These are phyloP conservation scores for Ocimum tenuiflorum DNA, from an alignment of 257 asterid genomes.

Conservation along the genomic window DNA sequence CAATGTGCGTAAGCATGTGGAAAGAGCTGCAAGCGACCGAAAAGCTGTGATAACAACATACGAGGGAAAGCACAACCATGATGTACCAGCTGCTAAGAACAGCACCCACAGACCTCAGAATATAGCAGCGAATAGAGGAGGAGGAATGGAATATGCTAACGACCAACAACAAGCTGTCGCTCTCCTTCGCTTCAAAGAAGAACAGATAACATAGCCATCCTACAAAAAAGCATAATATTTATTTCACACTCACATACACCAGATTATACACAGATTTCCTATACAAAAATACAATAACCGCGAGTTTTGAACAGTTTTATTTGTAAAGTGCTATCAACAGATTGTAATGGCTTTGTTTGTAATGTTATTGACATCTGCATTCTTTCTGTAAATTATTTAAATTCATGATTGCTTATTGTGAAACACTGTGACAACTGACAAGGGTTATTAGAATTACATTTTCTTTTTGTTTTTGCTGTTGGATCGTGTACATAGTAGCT, in stretches of 20 bases:
- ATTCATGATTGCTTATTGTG: not conserved
- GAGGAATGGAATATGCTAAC: constrained; percentile 33
- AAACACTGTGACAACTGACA: not conserved
- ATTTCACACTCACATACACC: not conserved
- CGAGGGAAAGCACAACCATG: constrained; percentile 84
- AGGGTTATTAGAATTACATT: not conserved
- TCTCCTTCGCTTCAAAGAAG: constrained; percentile 59
- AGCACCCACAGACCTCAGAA: constrained; percentile 58
- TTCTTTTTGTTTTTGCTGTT: not conserved
- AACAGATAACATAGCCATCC: constrained; percentile 38
- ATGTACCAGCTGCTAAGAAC: constrained; percentile 66
- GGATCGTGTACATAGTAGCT: too few relatives aligned
- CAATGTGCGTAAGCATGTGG: constrained; percentile 84
- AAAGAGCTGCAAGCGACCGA: constrained; percentile 78
- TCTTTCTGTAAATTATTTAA: constrained; percentile 45
- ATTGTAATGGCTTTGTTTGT: constrained; percentile 19
- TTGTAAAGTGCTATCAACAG: constrained; percentile 31
- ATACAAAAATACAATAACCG: constrained; percentile 9
- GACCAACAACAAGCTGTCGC: constrained; percentile 53
- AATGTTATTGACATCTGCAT: constrained; percentile 24
- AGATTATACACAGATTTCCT: too few relatives aligned
- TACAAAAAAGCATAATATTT: constrained; percentile 6
- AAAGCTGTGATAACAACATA: constrained; percentile 94
- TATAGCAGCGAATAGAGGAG: constrained; percentile 18
- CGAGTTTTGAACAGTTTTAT: constrained; percentile 17